Percentiles rank a stretch among this genome's conserved stretches.
These are phyloP conservation scores for Aspergillus latus DNA, from an alignment of 2,329 filamentous ascomycete species.

Conservation along the genomic window DNA sequence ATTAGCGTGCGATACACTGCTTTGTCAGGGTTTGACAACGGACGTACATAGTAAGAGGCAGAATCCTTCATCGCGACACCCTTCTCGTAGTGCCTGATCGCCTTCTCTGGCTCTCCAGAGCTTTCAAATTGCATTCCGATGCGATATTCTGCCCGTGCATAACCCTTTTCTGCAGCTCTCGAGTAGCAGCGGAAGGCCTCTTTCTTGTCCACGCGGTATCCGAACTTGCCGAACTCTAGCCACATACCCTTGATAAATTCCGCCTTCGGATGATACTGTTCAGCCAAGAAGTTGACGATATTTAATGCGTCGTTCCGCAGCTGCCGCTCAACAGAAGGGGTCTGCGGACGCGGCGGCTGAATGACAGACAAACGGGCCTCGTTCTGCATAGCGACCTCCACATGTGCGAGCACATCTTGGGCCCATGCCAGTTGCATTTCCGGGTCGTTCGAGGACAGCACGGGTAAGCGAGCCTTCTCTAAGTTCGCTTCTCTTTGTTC, in stretches of 20 bases:
- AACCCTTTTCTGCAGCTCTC: constrained; percentile 80
- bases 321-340: constrained; percentile 85
- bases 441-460: constrained; percentile 90
- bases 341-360: constrained; percentile 66
- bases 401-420: constrained; percentile 84
- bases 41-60: constrained; percentile 67
- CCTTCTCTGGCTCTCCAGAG: constrained; percentile 87
- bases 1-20: constrained; percentile 2
- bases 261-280: constrained; percentile 89
- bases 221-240: constrained; percentile 97
- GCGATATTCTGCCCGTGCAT: constrained; percentile 86
- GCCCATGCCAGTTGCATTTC: constrained; percentile 97
- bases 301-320: constrained; percentile 85
- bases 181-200: constrained; percentile 88
- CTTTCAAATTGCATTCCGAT: constrained; percentile 99
- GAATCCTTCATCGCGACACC: constrained; percentile 81
- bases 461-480: constrained; percentile 77
- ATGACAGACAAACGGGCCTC: constrained; percentile 64
- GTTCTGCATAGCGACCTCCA: constrained; percentile 78
- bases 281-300: constrained; percentile 84
- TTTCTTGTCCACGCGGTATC: constrained; percentile 84
- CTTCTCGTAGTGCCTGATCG: constrained; percentile 83
- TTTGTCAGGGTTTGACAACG: not conserved
- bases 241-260: constrained; percentile 95
- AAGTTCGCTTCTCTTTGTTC: constrained; percentile 90